A percentile compares a stretch with the other conserved stretches of the same genome.
phyloP scores from a whole-genome alignment of 768 basidiomycete genomes.

The Leccinum olivaceopallidum region DNA sequence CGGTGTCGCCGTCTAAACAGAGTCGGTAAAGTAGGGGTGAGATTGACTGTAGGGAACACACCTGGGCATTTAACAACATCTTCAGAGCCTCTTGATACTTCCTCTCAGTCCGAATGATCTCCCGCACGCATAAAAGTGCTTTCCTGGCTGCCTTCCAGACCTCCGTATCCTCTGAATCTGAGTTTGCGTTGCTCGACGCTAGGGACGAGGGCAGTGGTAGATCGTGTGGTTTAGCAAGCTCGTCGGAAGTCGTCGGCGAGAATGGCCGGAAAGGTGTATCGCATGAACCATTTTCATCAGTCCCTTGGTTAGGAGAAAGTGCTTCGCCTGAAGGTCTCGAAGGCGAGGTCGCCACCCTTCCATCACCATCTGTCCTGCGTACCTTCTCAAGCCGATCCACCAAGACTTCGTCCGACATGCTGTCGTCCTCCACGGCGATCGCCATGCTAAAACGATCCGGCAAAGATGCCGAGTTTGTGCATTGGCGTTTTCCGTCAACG shows the following conservation, averaged over 20 bases:
- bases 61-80: constrained; percentile 39
- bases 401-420: constrained; percentile 50
- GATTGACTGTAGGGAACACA: constrained; percentile 15
- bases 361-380: constrained; percentile 24
- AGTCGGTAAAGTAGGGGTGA: constrained; percentile 1
- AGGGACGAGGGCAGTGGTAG: constrained; percentile 1
- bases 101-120: constrained; percentile 48
- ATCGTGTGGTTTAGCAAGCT: neutral
- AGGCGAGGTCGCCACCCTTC: neutral
- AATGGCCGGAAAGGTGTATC: neutral
- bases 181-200: constrained; percentile 5
- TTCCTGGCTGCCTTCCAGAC: constrained; percentile 40
- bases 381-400: constrained; percentile 49
- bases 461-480: neutral
- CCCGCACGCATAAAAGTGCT: constrained; percentile 46
- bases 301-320: neutral
- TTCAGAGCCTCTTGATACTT: constrained; percentile 42
- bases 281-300: neutral
- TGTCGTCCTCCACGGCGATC: constrained; percentile 51
- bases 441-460: constrained; percentile 33
- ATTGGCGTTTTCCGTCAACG: neutral
- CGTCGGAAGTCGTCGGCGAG: neutral
- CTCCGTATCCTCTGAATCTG: constrained; percentile 25
- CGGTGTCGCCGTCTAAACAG: constrained; percentile 36
- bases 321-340: neutral